These are phyloP conservation scores for Coemansia sp. DNA, from an alignment of 371 early-diverging fungal genomes.

Conservation along the genomic window DNA sequence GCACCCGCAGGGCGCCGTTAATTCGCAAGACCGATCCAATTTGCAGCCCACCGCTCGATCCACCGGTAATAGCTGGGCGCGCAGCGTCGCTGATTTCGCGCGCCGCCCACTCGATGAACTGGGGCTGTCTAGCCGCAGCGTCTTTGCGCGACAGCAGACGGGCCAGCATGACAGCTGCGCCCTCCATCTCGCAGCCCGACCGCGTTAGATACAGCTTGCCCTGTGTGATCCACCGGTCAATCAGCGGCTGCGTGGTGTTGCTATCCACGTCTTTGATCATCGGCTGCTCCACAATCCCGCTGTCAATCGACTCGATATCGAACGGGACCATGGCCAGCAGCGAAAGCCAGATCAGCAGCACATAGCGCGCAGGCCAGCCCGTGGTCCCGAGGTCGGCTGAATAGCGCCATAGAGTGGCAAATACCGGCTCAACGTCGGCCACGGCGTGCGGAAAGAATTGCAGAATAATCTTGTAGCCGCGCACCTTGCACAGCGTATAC, in stretches of 20 bases:
- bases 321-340: slow-evolving; percentile 92
- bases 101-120: slow-evolving; percentile 65
- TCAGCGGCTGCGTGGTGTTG: slow-evolving; percentile 15
- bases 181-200: slow-evolving; percentile 77
- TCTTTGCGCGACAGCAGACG: slow-evolving; percentile 78
- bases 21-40: slow-evolving; percentile 25
- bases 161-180: slow-evolving; percentile 75
- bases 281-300: slow-evolving; percentile 48
- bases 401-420: slow-evolving; percentile 50
- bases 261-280: background rate
- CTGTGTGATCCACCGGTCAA: slow-evolving; percentile 47
- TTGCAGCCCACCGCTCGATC: slow-evolving; percentile 7
- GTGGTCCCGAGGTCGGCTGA: slow-evolving; percentile 7
- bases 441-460: slow-evolving; percentile 90
- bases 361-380: slow-evolving; percentile 37
- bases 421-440: slow-evolving; percentile 80
- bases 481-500: slow-evolving; percentile 64
- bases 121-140: slow-evolving; percentile 53
- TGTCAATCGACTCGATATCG: slow-evolving; percentile 82
- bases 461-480: slow-evolving; percentile 80
- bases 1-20: slow-evolving; percentile 42
- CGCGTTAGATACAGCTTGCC: slow-evolving; percentile 28
- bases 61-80: slow-evolving; percentile 16
- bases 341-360: slow-evolving; percentile 46
- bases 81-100: slow-evolving; percentile 44